These are phyloP conservation scores for Gleditsia sinensis DNA, from an alignment of 306 rosid genomes.

Conservation along the genomic window DNA sequence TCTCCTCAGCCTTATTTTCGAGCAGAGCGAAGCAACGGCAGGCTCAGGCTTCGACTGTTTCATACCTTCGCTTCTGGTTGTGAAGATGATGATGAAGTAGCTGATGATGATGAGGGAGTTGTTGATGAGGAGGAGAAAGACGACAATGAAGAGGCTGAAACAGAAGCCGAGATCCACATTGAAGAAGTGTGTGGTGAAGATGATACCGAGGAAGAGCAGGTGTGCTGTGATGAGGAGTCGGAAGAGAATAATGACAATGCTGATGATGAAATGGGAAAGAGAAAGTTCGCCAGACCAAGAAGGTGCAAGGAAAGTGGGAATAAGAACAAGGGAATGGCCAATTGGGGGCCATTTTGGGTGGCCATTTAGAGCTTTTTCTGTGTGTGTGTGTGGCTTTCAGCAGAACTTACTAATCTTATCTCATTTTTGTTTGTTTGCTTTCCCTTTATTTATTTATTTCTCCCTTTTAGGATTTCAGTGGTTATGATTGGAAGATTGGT, in stretches of 20 bases:
- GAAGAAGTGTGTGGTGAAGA: neutral
- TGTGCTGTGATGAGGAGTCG: constrained; percentile 20
- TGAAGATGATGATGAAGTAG: neutral
- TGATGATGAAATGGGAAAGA: constrained; percentile 48
- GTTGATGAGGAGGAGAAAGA: neutral
- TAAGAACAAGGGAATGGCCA: constrained; percentile 38
- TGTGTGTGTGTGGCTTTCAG: constrained; percentile 27
- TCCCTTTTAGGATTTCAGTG: constrained; percentile 18
- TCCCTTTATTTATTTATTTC: neutral
- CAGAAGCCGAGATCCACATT: neutral
- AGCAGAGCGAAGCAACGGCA: constrained; percentile 66
- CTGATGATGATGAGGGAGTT: neutral
- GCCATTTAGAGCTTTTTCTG: constrained; percentile 42
- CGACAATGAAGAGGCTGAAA: neutral
- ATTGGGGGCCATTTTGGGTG: constrained; percentile 57
- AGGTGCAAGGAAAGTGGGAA: constrained; percentile 70
- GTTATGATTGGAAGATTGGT: constrained; percentile 35
- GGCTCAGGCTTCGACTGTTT: constrained; percentile 59
- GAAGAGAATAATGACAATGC: constrained; percentile 43
- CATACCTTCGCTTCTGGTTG: neutral
- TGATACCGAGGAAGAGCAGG: constrained; percentile 31
- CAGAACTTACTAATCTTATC: constrained; percentile 21
- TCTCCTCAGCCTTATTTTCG: constrained; percentile 46
- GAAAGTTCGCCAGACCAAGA: constrained; percentile 46
- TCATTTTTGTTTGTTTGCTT: constrained; percentile 1